Evolutionary conservation across 1,139 yeast genomes (phyloP), one percentile per base, ranked within the genome.

Genomic region (Pichia norvegensis): DNA sequence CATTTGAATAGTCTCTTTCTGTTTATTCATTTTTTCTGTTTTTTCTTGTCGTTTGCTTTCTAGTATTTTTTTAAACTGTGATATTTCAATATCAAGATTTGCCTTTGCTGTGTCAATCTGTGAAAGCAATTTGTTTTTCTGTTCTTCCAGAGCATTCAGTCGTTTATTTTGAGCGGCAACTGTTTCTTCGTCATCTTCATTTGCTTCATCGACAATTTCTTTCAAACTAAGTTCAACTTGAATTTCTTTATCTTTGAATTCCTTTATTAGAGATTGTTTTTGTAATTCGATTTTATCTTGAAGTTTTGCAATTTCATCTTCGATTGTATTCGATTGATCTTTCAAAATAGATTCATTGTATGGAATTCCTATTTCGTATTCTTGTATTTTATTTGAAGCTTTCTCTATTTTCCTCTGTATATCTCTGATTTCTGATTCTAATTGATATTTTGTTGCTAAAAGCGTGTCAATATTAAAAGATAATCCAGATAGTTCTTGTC

Each of bases 291-390:
- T 27, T 20, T 23, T 33, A 4, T 21, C 17, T 31, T 47, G 23
- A 13, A 27, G 5, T n/a, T 31, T 19, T 5, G 4, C 8, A 4
- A 47, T 29, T 27, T 42, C 45, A 9, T 25, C 35, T 14, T 46
- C 41, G 14, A 35, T 11, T 20, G 37, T 25, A 2, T 14, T 9
- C 9, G 27, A 11, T 16, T 40, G 37, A 4, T 35, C 21, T 22
- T 40, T n/a, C 4, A 40, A 40, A 1, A 35, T 33, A 10, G 46
- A 33, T 4, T 25, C 20, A 36, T 47, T 42, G 7, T 40, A 31
- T 1, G 51, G 47, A 3, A 45, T 40, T 10, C 48, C 51, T 16
- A 48, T 31, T 38, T 46, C 41, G 23, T 48, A 48, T 42, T 48
- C 51, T 4, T 37, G 37, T 11, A 48, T 41, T 19, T 36, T 20